These are phyloP conservation scores for Talaromyces sp. DNA, from an alignment of 2,329 filamentous ascomycete genomes.

Conservation along the genomic window DNA sequence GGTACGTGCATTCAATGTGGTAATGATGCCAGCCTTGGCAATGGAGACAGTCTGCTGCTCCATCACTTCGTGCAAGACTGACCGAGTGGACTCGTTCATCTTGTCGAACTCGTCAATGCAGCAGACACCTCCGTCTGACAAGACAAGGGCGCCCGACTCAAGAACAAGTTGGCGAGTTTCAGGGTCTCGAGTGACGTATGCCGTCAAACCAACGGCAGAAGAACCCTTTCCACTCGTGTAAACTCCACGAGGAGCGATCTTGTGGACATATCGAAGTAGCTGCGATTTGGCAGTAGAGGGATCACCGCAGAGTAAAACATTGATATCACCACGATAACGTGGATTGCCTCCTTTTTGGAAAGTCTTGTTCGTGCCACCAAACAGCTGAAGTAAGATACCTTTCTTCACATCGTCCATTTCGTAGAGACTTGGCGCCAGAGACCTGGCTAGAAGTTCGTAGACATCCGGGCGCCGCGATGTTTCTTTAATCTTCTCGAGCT, in stretches of 20 bases:
- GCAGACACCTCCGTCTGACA: constrained; percentile 72
- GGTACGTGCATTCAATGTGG: constrained; percentile 89
- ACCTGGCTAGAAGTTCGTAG: constrained; percentile 87
- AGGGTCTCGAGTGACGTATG: constrained; percentile 72
- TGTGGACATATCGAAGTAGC: constrained; percentile 89
- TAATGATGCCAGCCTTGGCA: constrained; percentile 74
- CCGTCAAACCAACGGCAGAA: constrained; percentile 71
- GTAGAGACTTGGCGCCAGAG: constrained; percentile 89
- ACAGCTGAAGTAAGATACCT: constrained; percentile 91
- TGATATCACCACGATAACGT: constrained; percentile 95
- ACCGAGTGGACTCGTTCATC: constrained; percentile 71
- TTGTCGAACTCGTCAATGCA: constrained; percentile 80
- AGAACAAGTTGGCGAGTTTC: constrained; percentile 71
- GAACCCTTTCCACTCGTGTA: constrained; percentile 75
- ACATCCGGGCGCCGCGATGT: constrained; percentile 79
- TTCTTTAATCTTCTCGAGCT: constrained; percentile 81
- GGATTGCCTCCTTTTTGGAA: constrained; percentile 96
- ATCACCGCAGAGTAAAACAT: constrained; percentile 92
- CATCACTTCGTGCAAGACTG: constrained; percentile 76
- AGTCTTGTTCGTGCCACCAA: constrained; percentile 95
- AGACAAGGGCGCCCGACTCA: constrained; percentile 69
- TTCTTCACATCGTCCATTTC: constrained; percentile 99
- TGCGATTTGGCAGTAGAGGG: constrained; percentile 97
- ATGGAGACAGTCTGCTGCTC: constrained; percentile 77
- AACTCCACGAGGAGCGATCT: constrained; percentile 86